A percentile compares a stretch with the other conserved stretches of the same genome.
These are phyloP conservation scores for Suhomyces terraborum DNA, from an alignment of 1,139 yeast genomes.

Conservation along the genomic window DNA sequence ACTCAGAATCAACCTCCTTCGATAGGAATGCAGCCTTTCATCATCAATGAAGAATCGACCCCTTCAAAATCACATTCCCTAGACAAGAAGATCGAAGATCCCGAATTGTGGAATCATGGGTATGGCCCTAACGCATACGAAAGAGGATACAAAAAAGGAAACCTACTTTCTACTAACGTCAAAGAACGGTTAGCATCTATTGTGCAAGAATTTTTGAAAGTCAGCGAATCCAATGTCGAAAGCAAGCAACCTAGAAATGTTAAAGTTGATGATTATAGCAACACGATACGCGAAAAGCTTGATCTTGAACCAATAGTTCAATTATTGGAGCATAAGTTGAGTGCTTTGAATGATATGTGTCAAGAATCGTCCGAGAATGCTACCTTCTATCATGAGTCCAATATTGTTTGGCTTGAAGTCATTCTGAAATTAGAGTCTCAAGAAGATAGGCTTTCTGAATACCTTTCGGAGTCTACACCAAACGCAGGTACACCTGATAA, in stretches of 20 bases:
- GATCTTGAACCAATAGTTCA: slow-evolving; percentile 39
- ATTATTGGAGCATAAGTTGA: slow-evolving; percentile 32
- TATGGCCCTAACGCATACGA: slow-evolving; percentile 38
- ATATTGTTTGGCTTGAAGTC: slow-evolving; percentile 42
- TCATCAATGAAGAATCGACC: slow-evolving; percentile 17
- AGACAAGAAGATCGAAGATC: slow-evolving; percentile 9
- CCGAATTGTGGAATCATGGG: slow-evolving; percentile 24
- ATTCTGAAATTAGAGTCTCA: slow-evolving; percentile 31
- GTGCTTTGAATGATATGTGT: slow-evolving; percentile 32
- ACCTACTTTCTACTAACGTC: slow-evolving; percentile 29
- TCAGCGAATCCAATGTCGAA: not conserved
- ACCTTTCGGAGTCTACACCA: slow-evolving; percentile 21
- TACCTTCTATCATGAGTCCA: slow-evolving; percentile 32
- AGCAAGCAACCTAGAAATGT: not conserved
- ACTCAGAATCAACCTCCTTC: slow-evolving; percentile 5
- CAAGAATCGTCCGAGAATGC: slow-evolving; percentile 31
- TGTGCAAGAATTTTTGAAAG: slow-evolving; percentile 5
- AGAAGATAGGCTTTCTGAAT: slow-evolving; percentile 29
- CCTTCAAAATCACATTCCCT: not conserved
- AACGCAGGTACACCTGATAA: slow-evolving; percentile 10
- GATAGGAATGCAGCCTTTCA: slow-evolving; percentile 35
- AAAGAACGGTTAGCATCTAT: slow-evolving; percentile 24
- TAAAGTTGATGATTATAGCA: slow-evolving; percentile 35
- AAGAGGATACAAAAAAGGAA: slow-evolving; percentile 39
- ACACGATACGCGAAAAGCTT: slow-evolving; percentile 36